phyloP scores from a whole-genome alignment of 2,329 filamentous ascomycete genomes.

The Talaromyces piceae region DNA sequence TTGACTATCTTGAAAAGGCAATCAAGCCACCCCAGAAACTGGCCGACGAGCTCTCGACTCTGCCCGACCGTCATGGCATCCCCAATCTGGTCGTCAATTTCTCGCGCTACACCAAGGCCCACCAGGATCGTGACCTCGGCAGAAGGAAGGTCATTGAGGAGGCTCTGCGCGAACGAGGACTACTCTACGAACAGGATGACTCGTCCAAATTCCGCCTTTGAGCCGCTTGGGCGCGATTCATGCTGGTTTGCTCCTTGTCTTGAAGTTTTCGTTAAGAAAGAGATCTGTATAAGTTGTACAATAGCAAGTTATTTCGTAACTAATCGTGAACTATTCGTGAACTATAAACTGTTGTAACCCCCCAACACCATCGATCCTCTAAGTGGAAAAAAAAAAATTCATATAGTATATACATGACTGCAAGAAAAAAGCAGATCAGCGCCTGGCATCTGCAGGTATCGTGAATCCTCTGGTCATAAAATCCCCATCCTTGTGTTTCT shows the following conservation, averaged over 20 bases:
- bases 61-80: constrained; percentile 46
- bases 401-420: background rate
- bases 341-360: constrained; percentile 6
- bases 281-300: constrained; percentile 17
- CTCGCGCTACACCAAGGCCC: constrained; percentile 60
- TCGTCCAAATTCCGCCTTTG: constrained; percentile 35
- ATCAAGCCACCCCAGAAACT: constrained; percentile 48
- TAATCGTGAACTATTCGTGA: constrained; percentile 7
- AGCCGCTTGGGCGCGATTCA: background rate
- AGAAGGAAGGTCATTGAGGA: constrained; percentile 73
- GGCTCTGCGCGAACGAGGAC: constrained; percentile 55
- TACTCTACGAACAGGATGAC: constrained; percentile 26
- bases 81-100: constrained; percentile 64
- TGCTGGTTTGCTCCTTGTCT: background rate
- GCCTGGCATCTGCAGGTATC: constrained; percentile 39
- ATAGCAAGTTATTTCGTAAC: constrained; percentile 13
- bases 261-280: no score
- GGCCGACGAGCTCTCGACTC: constrained; percentile 30
- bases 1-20: constrained; percentile 42
- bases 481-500: constrained; percentile 39
- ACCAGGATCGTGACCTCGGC: constrained; percentile 64
- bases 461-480: constrained; percentile 55
- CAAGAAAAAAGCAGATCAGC: constrained; percentile 17
- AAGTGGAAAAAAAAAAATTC: background rate
- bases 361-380: constrained; percentile 1